Evolutionary conservation across 305 asterid genomes (phyloP), one percentile per base, ranked within the genome.

Genomic region (Fraxinus floribunda): DNA sequence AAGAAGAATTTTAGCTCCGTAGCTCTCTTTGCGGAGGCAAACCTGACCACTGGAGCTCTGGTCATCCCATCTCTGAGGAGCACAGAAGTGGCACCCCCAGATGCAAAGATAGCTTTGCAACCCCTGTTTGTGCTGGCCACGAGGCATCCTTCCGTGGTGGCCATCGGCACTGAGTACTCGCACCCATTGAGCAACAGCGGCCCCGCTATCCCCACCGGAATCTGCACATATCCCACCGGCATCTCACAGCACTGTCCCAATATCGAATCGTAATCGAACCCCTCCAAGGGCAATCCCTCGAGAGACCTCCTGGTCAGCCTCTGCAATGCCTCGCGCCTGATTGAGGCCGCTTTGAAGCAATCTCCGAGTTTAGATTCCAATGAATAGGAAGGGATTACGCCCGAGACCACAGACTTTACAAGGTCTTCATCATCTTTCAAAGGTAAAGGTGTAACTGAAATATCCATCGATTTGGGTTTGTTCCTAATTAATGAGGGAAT

Each of bases 221-320:
- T 78, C 80, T 78, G 80, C 71, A 55, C 80, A 30, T 78, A 78
- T 0, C 80, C 80, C 26, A 78, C 80, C 49, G 80, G 80, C 80
- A 78, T 55, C 72, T 78, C 80, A 22, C 80, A 78, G 73, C 73
- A 78, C 70, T 55, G 80, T 1, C 80, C 74, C 49, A 78, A 32
- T 24, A 78, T 55, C 32, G 80, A 78, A 24, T 55, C 80, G 16
- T 78, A 55, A 30, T 78, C 80, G 16, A 78, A 52, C 22, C 80
- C 80, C 11, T 78, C 80, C 72, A 78, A 46, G 30, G 80, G 80
- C 20, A 78, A 32, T n/a, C 80, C 80, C 8, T 49, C 26, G 10
- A 78, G 15, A 9, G 80, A 78, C 72, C 46, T 78, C 10, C 80
- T 16, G 2, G 80, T 55, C 44, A 78, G 30, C 44, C 73, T 18